Conservation (phyloP, 2,329 filamentous ascomycete genomes). For the Diaporthe citriasiana region DNA sequence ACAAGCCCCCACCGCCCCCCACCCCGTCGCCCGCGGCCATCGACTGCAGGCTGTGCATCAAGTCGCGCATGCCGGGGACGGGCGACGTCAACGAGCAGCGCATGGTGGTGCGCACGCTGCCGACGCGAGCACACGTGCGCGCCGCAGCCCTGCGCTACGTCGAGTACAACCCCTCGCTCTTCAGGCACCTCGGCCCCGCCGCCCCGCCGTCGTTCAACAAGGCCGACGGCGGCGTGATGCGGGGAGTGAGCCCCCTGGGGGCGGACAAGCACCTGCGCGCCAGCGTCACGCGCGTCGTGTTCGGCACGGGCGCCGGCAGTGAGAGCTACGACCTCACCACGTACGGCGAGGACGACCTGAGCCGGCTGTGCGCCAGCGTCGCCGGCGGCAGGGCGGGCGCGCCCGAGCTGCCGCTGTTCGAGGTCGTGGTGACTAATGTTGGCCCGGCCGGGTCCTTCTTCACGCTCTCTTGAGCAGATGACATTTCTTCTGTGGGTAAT, state of each 20-base stretch:
- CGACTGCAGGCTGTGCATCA: conserved; percentile 41
- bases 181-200: conserved; percentile 14
- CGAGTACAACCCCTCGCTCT: conserved; percentile 5
- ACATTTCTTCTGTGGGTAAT: neutral
- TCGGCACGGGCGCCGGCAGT: neutral
- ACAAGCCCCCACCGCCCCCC: conserved; percentile 4
- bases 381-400: neutral
- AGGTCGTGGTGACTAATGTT: conserved; percentile 30
- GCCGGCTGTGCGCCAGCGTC: conserved; percentile 30
- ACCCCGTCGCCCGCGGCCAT: neutral
- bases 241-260: no score
- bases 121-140: conserved; percentile 38
- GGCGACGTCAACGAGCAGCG: conserved; percentile 29
- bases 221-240: no score
- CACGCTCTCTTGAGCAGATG: conserved; percentile 8
- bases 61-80: conserved; percentile 6
- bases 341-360: conserved; percentile 38
- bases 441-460: conserved; percentile 21
- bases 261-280: conserved; percentile 14
- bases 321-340: conserved; percentile 39
- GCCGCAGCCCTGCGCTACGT: conserved; percentile 36
- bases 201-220: neutral
- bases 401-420: conserved; percentile 35
- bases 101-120: conserved; percentile 32
- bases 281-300: conserved; percentile 32